Percentiles rank a stretch among this genome's conserved stretches.
These are phyloP conservation scores for Pachysandra terminalis DNA, from an alignment of 164 flowering plant species.

Conservation along the genomic window DNA sequence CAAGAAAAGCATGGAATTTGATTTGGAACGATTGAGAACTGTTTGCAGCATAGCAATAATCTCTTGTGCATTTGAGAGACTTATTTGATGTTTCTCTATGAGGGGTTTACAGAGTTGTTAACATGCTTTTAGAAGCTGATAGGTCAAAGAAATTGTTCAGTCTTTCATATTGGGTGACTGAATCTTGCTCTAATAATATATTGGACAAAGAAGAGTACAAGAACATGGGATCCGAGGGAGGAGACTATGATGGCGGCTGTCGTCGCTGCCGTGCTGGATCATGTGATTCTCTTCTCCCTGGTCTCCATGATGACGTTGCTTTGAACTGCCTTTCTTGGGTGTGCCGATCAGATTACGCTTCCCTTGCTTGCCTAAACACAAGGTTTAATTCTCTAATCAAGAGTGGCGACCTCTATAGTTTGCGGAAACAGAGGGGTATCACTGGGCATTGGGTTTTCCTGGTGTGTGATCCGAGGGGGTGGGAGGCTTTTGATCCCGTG, in stretches of 20 bases:
- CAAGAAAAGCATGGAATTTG: neutral
- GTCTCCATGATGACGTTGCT: constrained; percentile 10
- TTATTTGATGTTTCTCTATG: neutral
- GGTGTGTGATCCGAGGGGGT: constrained; percentile 13
- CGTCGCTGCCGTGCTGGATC: neutral
- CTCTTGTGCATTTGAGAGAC: neutral
- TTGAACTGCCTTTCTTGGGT: constrained; percentile 14
- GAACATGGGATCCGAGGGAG: neutral
- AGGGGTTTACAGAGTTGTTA: neutral
- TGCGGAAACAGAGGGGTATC: constrained; percentile 15
- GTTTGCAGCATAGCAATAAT: neutral
- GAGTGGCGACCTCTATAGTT: constrained; percentile 21
- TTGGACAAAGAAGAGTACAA: neutral
- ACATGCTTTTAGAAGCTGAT: constrained; percentile 9
- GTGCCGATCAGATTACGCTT: constrained; percentile 20
- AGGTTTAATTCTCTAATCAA: constrained; percentile 17
- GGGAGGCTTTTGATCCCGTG: constrained; percentile 25
- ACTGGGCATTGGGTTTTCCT: constrained; percentile 26
- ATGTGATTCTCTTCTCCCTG: constrained; percentile 1
- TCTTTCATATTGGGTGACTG: neutral
- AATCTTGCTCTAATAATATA: neutral
- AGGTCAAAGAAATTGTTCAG: constrained; percentile 9
- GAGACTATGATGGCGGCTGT: neutral
- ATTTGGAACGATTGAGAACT: neutral
- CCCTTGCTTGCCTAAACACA: constrained; percentile 21